Conservation (phyloP, 2,329 filamentous ascomycete genomes). For the Trichoderma pleuroti region DNA sequence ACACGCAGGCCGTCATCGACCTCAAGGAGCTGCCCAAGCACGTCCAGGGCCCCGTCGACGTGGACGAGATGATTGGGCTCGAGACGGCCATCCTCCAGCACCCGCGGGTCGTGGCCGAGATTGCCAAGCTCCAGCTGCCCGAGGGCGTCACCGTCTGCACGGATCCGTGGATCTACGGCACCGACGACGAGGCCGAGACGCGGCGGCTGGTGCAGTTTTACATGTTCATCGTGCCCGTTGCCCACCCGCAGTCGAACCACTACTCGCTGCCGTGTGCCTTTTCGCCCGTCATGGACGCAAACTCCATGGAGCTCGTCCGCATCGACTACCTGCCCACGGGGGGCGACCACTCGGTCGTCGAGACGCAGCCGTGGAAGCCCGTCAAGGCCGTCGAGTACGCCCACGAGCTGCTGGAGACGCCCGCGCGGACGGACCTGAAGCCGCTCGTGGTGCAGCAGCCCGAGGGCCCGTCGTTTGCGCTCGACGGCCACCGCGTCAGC, state of each 20-base stretch:
- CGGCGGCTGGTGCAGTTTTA: conserved; percentile 48
- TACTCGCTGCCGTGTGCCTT: conserved; percentile 60
- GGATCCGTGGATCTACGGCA: conserved; percentile 66
- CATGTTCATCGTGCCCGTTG: conserved; percentile 39
- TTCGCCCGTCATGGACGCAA: conserved; percentile 56
- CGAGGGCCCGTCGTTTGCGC: conserved; percentile 63
- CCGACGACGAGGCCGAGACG: conserved; percentile 36
- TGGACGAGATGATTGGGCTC: conserved; percentile 22
- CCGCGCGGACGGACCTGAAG: conserved; percentile 54
- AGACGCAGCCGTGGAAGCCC: conserved; percentile 36
- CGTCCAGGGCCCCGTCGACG: conserved; percentile 35
- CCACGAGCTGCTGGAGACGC: conserved; percentile 47
- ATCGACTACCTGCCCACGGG: conserved; percentile 55
- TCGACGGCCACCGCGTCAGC: conserved; percentile 47
- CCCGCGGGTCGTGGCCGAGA: conserved; percentile 38
- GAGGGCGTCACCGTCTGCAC: conserved; percentile 43
- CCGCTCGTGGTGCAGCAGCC: conserved; percentile 70
- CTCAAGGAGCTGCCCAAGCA: conserved; percentile 25
- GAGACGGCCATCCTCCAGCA: conserved; percentile 5
- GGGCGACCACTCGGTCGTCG: conserved; percentile 44
- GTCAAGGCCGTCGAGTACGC: conserved; percentile 51
- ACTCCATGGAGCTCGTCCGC: conserved; percentile 51
- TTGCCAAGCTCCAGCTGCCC: conserved; percentile 46
- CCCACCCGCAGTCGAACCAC: conserved; percentile 56
- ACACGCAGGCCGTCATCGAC: conserved; percentile 29